These are phyloP conservation scores for Penicillium freii DNA, from an alignment of 2,329 filamentous ascomycete genomes.

Conservation along the genomic window DNA sequence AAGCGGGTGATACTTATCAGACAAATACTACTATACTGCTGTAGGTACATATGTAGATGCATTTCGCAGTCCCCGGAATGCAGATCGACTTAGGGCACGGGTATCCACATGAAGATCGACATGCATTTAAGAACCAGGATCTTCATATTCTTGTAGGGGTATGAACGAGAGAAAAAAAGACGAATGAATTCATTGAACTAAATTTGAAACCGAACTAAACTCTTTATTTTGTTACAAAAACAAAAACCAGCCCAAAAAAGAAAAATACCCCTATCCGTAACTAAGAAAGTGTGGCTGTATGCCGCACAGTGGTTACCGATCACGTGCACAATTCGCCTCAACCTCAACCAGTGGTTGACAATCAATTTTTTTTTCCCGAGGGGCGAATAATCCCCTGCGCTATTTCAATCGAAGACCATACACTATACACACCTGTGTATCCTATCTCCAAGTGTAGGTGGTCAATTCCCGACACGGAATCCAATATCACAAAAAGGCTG, in stretches of 20 bases:
- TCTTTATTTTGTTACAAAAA: not conserved
- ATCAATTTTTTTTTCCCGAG: constrained; percentile 9
- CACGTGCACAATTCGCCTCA: constrained; percentile 8
- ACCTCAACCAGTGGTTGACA: constrained; percentile 10
- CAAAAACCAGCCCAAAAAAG: not conserved
- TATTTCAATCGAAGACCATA: not conserved
- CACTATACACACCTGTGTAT: not conserved
- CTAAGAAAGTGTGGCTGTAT: not conserved
- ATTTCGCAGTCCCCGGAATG: not conserved
- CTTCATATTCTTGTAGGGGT: not conserved
- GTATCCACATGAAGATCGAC: constrained; percentile 11
- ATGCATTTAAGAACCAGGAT: constrained; percentile 2
- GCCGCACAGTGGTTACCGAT: constrained; percentile 3
- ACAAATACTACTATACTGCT: not conserved
- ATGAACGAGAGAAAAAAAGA: not conserved
- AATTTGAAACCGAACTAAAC: not conserved
- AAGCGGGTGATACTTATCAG: no score
- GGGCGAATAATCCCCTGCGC: constrained; percentile 3
- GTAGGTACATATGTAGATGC: not conserved
- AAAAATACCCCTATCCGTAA: not conserved
- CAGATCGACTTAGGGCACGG: constrained; percentile 5
- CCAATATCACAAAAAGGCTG: not conserved
- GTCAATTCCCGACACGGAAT: not conserved
- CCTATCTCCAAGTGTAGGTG: not conserved
- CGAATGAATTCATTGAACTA: not conserved